phyloP scores from a whole-genome alignment of 371 early-diverging fungal genomes.

The Apophysomyces ossiformis region DNA sequence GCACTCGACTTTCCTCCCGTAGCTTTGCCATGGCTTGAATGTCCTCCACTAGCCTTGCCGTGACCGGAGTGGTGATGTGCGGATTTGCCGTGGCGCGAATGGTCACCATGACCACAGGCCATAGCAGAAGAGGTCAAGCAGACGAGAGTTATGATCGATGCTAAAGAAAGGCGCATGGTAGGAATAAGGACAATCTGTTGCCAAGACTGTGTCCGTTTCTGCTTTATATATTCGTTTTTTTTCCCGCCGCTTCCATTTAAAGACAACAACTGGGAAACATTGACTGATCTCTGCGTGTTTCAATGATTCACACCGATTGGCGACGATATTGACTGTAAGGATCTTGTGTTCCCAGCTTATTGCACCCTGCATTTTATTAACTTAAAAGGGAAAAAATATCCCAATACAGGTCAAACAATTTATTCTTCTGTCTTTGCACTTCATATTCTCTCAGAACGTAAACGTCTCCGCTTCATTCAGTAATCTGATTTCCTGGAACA shows the following conservation, averaged over 20 bases:
- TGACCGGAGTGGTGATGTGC: background rate
- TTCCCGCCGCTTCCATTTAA: background rate
- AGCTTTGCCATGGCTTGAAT: background rate
- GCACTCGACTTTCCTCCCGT: constrained; percentile 9
- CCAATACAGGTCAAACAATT: background rate
- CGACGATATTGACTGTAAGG: background rate
- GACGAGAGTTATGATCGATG: constrained; percentile 10
- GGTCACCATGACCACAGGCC: constrained; percentile 3
- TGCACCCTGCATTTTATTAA: constrained; percentile 4
- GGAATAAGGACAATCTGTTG: background rate
- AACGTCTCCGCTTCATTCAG: constrained; percentile 32
- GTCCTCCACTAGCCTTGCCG: background rate
- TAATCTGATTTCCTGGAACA: constrained; percentile 62
- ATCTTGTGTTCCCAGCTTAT: background rate
- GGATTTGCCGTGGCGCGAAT: background rate
- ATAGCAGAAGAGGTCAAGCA: background rate
- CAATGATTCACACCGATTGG: background rate
- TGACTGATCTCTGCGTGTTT: constrained; percentile 2
- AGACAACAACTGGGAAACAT: background rate
- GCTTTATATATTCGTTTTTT: background rate
- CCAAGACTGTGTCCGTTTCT: background rate
- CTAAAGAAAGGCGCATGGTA: constrained; percentile 15
- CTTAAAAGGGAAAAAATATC: constrained; percentile 4
- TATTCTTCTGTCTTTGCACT: background rate
- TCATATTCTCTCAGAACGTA: background rate